phyloP scores from a whole-genome alignment of 164 flowering plant species.

The Magnolia kwangsiensis region DNA sequence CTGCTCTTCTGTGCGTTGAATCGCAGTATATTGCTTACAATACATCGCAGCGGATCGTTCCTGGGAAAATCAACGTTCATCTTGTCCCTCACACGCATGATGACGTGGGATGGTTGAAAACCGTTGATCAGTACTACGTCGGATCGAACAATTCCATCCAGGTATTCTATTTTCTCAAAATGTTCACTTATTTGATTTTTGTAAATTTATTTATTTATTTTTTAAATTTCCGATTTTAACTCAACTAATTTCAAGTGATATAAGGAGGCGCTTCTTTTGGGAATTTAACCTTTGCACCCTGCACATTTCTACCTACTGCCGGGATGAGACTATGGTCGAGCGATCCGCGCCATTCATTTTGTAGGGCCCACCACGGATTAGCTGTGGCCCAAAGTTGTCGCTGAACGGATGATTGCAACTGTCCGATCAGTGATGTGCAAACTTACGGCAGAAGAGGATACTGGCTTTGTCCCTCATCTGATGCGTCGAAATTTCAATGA shows the following conservation, averaged over 20 bases:
- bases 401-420: not conserved
- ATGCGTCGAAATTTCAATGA: not conserved
- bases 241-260: not conserved
- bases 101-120: slow-evolving; percentile 71
- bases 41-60: slow-evolving; percentile 39
- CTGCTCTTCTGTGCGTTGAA: slow-evolving; percentile 12
- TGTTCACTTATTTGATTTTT: not conserved
- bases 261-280: too few species aligned
- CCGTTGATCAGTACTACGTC: slow-evolving; percentile 66
- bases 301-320: not conserved
- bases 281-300: too few species aligned
- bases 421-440: not conserved
- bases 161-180: slow-evolving; percentile 26
- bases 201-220: too few species aligned
- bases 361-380: not conserved
- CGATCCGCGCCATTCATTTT: not conserved
- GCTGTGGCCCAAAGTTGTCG: not conserved
- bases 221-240: not conserved
- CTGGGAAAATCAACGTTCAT: slow-evolving; percentile 58
- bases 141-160: slow-evolving; percentile 63
- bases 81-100: slow-evolving; percentile 63
- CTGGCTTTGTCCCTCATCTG: not conserved
- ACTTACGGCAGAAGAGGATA: too few species aligned
- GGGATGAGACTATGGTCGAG: not conserved
- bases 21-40: slow-evolving; percentile 45